These are phyloP conservation scores for Casaregolazyma suthepensis DNA, from an alignment of 1,139 yeast species.

Conservation along the genomic window DNA sequence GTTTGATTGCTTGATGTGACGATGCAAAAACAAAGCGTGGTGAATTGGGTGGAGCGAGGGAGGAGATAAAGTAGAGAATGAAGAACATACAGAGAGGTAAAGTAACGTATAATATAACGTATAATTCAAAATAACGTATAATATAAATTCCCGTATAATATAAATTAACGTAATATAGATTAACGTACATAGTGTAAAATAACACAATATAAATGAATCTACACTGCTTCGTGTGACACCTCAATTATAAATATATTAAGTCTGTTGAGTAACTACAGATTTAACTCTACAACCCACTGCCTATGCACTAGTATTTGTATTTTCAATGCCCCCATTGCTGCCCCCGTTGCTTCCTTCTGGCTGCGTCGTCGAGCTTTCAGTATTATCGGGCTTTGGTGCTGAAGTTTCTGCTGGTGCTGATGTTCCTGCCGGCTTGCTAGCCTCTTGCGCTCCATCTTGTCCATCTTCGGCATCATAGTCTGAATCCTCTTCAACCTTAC, in stretches of 20 bases:
- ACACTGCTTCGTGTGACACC: too few species aligned
- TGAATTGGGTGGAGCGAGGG: background rate
- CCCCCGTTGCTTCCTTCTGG: conserved; percentile 3
- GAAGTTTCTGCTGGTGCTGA: background rate
- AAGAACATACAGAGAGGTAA: too few species aligned
- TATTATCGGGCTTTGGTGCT: background rate
- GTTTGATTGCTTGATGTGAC: background rate
- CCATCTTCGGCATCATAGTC: conserved; percentile 64
- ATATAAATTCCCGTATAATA: too few species aligned
- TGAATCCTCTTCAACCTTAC: conserved; percentile 77
- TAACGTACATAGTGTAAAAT: too few species aligned
- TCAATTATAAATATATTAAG: background rate
- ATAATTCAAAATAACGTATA: too few species aligned
- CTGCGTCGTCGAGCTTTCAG: conserved; percentile 5
- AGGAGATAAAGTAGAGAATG: too few species aligned
- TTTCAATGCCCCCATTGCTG: background rate
- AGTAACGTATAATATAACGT: too few species aligned
- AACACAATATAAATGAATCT: too few species aligned
- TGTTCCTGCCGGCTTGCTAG: background rate
- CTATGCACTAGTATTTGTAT: background rate
- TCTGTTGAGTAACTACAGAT: background rate
- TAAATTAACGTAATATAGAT: too few species aligned
- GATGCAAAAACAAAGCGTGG: background rate
- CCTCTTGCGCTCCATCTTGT: conserved; percentile 19
- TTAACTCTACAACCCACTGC: background rate